Base-by-base conservation (phyloP, 2,329 filamentous ascomycete genomes). In the Xylariaceae sp. region DNA sequence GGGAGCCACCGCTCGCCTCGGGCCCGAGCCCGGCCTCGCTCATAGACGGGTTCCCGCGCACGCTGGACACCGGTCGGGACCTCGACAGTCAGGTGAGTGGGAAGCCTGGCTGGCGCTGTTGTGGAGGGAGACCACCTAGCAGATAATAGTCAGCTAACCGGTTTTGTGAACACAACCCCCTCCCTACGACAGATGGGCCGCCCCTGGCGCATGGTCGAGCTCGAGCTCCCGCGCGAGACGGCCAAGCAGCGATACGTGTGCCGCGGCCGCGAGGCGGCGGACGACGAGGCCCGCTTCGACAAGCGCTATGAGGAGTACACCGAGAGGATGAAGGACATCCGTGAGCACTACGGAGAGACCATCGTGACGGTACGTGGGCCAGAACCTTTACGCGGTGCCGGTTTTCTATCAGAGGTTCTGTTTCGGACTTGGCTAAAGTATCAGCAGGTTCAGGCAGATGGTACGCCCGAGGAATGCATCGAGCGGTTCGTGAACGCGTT, bases 1-100 rank as follows among this genome's bases (percentile, higher is more conserved):
- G 23, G 3, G n/a, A n/a, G n/a, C n/a, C n/a, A n/a, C n/a, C n/a
- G n/a, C n/a, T n/a, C n/a, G 23, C 11, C 12, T 12, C 31, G 3
- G 29, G 8, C 11, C 6, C 5, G 5, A 5, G 19, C 4, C 28
- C 23, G 10, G 19, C 24, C 6, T 45, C 34, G 44, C 19, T 49
- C 31, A 36, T 49, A 21, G 46, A 49, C 29, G 46, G 46, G 15
- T 49, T 49, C 17, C 46, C 46, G 13, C 42, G 46, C 3, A 42
- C 40, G 17, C 37, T 40, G 23, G 42, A 46, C 31, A 43, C 35
- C 12, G 19, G 38, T 9, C 33, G 37, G 22, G 35, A n/a, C n/a
- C n/a, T n/a, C n/a, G n/a, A n/a, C n/a, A n/a, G n/a, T n/a, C n/a
- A n/a, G n/a, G n/a, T n/a, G n/a, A n/a, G n/a, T n/a, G n/a, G n/a